Percentiles rank a stretch among this genome's conserved stretches.
phyloP scores from a whole-genome alignment of 257 asterid genomes.

The Dorcoceras hygrometricum region DNA sequence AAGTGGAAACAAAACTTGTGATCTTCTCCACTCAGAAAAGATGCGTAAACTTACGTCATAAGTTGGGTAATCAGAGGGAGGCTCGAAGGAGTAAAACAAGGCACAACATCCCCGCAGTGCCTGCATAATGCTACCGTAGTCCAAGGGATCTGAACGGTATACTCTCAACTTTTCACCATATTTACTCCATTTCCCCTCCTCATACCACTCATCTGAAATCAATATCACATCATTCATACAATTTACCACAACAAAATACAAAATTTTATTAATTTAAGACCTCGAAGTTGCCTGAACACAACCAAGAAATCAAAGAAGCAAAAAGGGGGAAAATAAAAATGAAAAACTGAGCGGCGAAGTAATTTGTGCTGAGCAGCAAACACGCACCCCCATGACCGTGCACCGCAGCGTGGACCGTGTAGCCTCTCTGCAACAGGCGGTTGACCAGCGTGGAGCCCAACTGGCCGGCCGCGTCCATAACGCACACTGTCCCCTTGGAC shows the following conservation, averaged over 20 bases:
- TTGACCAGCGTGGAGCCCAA: conserved; percentile 72
- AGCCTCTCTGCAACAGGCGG: conserved; percentile 69
- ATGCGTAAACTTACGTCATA: conserved; percentile 59
- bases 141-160: conserved; percentile 76
- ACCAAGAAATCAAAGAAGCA: background rate
- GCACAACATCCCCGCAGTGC: conserved; percentile 81
- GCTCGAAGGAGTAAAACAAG: conserved; percentile 82
- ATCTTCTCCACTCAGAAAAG: background rate
- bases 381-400: conserved; percentile 44
- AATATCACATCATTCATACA: background rate
- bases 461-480: conserved; percentile 84
- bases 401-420: conserved; percentile 86
- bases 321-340: background rate
- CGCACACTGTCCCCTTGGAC: conserved; percentile 56
- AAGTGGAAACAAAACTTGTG: background rate
- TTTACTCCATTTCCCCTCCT: conserved; percentile 34
- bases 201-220: conserved; percentile 48
- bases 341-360: background rate
- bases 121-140: conserved; percentile 82
- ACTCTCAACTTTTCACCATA: conserved; percentile 45
- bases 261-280: background rate
- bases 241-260: background rate
- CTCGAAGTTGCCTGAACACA: background rate
- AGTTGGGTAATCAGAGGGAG: conserved; percentile 64
- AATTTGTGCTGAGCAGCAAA: background rate